phyloP scores from a whole-genome alignment of 208 protist genomes.

The Entamoeba moshkovskii region DNA sequence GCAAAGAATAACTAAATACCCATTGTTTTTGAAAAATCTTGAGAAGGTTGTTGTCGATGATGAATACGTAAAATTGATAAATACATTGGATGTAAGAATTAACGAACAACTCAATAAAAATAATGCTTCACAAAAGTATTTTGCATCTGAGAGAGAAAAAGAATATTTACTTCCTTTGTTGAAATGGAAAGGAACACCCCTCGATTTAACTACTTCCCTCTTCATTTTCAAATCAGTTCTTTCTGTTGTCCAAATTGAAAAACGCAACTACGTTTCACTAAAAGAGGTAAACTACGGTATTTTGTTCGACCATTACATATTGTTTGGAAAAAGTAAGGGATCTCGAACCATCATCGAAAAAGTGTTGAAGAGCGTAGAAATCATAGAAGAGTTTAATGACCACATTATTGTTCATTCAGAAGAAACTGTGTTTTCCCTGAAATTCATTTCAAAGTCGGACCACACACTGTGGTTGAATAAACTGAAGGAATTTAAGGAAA shows the following conservation, averaged over 20 bases:
- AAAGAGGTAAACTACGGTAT: not conserved
- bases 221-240: not conserved
- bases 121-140: not conserved
- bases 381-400: not conserved
- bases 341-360: not conserved
- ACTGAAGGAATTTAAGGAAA: too few relatives aligned
- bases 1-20: not conserved
- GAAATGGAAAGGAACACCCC: not conserved
- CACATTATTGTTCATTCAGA: not conserved
- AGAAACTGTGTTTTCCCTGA: not conserved
- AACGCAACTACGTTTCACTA: not conserved
- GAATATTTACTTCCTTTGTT: not conserved
- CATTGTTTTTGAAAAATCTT: not conserved
- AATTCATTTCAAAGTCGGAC: not conserved
- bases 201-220: not conserved
- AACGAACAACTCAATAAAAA: not conserved
- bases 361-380: not conserved
- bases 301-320: not conserved
- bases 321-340: not conserved
- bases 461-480: too few relatives aligned
- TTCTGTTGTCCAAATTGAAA: not conserved
- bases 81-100: not conserved
- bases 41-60: not conserved
- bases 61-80: not conserved
- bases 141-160: not conserved